Percentiles rank a stretch among this genome's conserved stretches.
These are phyloP conservation scores for Acorus calamus DNA, from an alignment of 106 monocot genomes.

Conservation along the genomic window DNA sequence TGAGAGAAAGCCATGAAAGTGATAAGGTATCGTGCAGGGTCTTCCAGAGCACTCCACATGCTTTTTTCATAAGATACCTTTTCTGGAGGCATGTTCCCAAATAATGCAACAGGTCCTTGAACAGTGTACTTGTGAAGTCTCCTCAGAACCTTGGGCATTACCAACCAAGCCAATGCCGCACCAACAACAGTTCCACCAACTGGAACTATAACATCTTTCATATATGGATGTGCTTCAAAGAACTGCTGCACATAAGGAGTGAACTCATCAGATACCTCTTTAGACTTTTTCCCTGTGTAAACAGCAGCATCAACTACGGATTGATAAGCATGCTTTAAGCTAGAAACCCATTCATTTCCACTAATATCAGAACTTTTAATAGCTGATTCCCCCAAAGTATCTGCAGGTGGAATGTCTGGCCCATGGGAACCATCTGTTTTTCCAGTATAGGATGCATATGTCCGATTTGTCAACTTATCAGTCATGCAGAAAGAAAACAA, in stretches of 20 bases:
- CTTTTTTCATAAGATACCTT: constrained; percentile 67
- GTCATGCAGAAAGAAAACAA: constrained; percentile 3
- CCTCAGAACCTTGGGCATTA: constrained; percentile 75
- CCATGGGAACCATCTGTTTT: constrained; percentile 20
- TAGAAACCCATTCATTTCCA: constrained; percentile 41
- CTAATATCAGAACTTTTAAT: constrained; percentile 20
- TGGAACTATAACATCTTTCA: constrained; percentile 65
- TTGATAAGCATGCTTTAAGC: constrained; percentile 26
- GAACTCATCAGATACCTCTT: constrained; percentile 45
- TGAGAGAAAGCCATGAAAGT: constrained; percentile 88
- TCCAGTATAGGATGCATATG: constrained; percentile 43
- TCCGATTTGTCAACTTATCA: constrained; percentile 7
- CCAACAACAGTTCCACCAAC: constrained; percentile 52
- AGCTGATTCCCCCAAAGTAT: constrained; percentile 14
- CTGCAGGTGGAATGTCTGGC: constrained; percentile 16
- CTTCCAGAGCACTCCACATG: constrained; percentile 85
- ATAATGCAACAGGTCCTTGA: constrained; percentile 37
- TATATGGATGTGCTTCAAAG: constrained; percentile 68
- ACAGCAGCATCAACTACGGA: constrained; percentile 32
- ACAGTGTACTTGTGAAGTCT: constrained; percentile 50
- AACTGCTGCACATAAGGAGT: constrained; percentile 45
- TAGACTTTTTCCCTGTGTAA: constrained; percentile 28
- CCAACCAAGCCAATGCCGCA: constrained; percentile 66
- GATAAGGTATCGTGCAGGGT: constrained; percentile 85
- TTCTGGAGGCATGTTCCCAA: constrained; percentile 23